These are phyloP conservation scores for Suaeda aralocaspica DNA, from an alignment of 148 eudicot species.

Conservation along the genomic window DNA sequence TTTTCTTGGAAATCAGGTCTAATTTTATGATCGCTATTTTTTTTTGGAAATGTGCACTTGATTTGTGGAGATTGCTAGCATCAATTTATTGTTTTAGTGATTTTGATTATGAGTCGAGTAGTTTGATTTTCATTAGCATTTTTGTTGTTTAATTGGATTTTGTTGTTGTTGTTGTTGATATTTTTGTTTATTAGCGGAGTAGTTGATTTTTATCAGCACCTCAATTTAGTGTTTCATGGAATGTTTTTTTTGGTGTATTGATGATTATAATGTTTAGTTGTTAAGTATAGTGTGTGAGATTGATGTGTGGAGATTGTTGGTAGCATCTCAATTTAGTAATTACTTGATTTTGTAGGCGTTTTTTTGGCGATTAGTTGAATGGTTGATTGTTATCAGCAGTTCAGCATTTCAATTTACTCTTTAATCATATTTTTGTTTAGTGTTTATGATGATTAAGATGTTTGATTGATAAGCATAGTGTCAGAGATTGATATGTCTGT, in stretches of 20 bases:
- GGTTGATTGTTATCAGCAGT: too few species aligned
- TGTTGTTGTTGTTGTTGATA: not conserved
- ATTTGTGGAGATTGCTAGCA: not conserved
- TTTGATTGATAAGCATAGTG: too few species aligned
- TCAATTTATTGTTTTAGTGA: not conserved
- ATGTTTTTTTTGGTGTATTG: not conserved
- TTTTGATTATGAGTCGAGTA: too few species aligned
- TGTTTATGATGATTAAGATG: too few species aligned
- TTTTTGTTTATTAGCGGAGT: not conserved
- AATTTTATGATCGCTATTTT: slow-evolving; percentile 1
- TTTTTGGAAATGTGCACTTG: not conserved
- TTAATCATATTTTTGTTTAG: too few species aligned
- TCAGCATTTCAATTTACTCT: too few species aligned
- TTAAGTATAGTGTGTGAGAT: not conserved
- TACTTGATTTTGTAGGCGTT: not conserved
- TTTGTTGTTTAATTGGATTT: not conserved
- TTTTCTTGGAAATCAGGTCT: slow-evolving; percentile 88
- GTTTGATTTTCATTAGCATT: not conserved
- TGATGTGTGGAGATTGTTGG: not conserved
- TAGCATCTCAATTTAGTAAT: not conserved
- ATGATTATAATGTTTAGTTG: not conserved
- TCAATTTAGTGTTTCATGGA: too few species aligned
- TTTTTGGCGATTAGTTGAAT: too few species aligned
- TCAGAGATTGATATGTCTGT: too few species aligned
- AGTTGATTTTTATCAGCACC: too few species aligned